Conservation (phyloP, 306 rosid genomes). For the Carpinus viminea region DNA sequence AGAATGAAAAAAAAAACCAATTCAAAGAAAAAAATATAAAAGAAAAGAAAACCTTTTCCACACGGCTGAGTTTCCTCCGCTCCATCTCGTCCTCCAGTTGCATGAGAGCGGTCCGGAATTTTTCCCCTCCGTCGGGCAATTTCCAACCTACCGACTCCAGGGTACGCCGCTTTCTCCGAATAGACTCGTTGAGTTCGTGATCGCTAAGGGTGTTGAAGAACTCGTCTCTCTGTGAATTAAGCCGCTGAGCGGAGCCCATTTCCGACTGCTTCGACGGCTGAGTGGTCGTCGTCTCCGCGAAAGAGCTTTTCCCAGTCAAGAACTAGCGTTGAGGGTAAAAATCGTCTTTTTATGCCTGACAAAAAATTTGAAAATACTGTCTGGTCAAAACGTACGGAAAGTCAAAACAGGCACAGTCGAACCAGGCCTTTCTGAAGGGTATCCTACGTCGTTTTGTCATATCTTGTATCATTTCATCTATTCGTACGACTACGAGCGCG, state of each 20-base stretch:
- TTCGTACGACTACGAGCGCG: too few species aligned
- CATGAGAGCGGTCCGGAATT: slow-evolving; percentile 32
- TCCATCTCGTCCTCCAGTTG: slow-evolving; percentile 40
- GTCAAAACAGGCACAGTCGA: too few species aligned
- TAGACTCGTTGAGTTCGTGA: slow-evolving; percentile 36
- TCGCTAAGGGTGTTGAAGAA: slow-evolving; percentile 17
- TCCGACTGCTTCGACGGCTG: background rate
- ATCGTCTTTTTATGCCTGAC: too few species aligned
- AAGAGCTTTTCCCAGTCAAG: slow-evolving; percentile 36
- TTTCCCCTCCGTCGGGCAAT: slow-evolving; percentile 63
- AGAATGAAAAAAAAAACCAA: background rate
- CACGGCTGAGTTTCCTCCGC: slow-evolving; percentile 40
- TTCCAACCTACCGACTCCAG: background rate
- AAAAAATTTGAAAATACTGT: too few species aligned
- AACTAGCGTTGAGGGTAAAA: background rate
- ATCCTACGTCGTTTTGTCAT: too few species aligned
- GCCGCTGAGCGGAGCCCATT: slow-evolving; percentile 34
- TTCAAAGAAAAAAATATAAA: background rate
- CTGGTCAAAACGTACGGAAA: too few species aligned
- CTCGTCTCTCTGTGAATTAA: background rate
- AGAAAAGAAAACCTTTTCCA: slow-evolving; percentile 20
- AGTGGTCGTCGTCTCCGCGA: slow-evolving; percentile 13
- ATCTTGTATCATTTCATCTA: too few species aligned
- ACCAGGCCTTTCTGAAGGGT: too few species aligned
- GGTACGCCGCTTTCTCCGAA: slow-evolving; percentile 26